Conservation (phyloP, 2,329 filamentous ascomycete species). For the Verticillium nubilum region DNA sequence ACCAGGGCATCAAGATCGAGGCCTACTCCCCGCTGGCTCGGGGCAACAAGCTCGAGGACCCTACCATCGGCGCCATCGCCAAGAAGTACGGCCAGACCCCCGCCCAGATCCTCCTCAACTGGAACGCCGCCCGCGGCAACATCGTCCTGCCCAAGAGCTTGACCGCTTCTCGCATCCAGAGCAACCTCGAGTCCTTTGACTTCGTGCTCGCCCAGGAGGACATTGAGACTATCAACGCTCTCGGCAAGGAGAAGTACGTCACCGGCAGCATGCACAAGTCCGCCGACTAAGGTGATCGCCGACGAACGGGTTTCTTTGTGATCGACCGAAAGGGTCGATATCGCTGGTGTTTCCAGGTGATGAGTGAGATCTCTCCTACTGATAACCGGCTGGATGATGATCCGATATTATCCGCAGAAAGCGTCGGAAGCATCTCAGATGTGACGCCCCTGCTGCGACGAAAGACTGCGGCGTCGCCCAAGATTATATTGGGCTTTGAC, state of each 20-base stretch:
- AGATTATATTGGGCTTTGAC: background rate
- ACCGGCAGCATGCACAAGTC: slow-evolving; percentile 33
- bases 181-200: slow-evolving; percentile 58
- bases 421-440: background rate
- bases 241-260: slow-evolving; percentile 16
- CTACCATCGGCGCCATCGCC: slow-evolving; percentile 46
- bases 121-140: slow-evolving; percentile 52
- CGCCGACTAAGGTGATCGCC: slow-evolving; percentile 20
- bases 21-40: slow-evolving; percentile 23
- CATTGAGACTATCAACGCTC: slow-evolving; percentile 24
- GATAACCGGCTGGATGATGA: background rate
- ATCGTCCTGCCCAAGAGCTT: slow-evolving; percentile 61
- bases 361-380: background rate
- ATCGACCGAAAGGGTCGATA: background rate
- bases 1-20: slow-evolving; percentile 57
- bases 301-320: background rate
- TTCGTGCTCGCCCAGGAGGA: slow-evolving; percentile 56
- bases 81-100: slow-evolving; percentile 49
- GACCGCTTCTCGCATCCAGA: slow-evolving; percentile 51
- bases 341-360: background rate
- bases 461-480: background rate
- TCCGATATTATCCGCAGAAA: background rate
- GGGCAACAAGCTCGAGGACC: slow-evolving; percentile 43
- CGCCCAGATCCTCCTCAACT: slow-evolving; percentile 54
- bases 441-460: background rate